Percentiles rank a stretch among this genome's conserved stretches.
Evolutionary conservation across 768 basidiomycete genomes (phyloP).

Genomic region (Mycena filopes): DNA sequence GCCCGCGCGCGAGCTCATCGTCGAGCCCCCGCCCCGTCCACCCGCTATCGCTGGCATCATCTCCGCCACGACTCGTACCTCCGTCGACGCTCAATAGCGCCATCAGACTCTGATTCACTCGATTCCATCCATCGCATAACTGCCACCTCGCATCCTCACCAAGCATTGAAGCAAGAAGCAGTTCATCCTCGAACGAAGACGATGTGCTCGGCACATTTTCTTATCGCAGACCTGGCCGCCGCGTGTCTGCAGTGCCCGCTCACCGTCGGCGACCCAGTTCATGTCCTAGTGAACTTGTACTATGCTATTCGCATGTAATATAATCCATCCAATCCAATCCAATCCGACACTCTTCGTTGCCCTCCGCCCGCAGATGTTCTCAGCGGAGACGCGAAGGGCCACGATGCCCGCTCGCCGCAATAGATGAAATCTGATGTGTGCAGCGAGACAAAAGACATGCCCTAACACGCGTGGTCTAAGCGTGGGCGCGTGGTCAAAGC

Average conservation of each 20-base stretch:
- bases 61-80: conserved; percentile 24
- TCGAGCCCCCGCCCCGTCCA: neutral
- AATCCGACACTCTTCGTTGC: neutral
- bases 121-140: neutral
- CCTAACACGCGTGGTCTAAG: conserved; percentile 22
- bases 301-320: neutral
- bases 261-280: neutral
- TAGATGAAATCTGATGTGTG: neutral
- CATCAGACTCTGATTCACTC: neutral
- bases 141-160: neutral
- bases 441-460: neutral
- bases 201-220: neutral
- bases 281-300: conserved; percentile 15
- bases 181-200: neutral
- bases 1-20: neutral
- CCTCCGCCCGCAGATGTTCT: neutral
- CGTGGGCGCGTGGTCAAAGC: conserved; percentile 25
- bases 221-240: neutral
- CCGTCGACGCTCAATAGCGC: conserved; percentile 15
- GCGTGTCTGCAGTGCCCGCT: no score
- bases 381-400: no score
- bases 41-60: conserved; percentile 15
- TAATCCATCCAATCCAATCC: neutral
- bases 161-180: neutral
- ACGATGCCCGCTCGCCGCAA: no score